Percentiles rank a stretch among this genome's conserved stretches.
Conservation (phyloP, 73 alveolate genomes). For the Tetrahymena elliotti region DNA sequence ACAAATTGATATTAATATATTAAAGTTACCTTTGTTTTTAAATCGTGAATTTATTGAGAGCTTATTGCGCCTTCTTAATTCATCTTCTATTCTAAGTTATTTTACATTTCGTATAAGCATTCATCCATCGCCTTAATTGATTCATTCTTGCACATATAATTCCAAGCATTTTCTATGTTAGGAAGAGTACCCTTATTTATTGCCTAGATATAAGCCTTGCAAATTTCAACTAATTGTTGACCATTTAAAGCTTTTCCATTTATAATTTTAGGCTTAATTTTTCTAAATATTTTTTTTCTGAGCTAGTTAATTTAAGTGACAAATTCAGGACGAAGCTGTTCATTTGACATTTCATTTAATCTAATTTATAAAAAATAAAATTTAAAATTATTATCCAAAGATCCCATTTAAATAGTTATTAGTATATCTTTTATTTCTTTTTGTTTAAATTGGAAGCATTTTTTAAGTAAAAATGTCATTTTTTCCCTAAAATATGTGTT, state of each 20-base stretch:
- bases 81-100: constrained; percentile 19
- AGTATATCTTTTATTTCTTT: no score
- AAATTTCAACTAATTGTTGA: constrained; percentile 80
- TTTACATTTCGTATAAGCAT: constrained; percentile 45
- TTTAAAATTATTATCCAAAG: no score
- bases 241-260: constrained; percentile 85
- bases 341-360: constrained; percentile 56
- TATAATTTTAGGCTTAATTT: constrained; percentile 80
- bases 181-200: constrained; percentile 95
- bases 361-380: neutral
- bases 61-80: neutral
- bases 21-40: neutral
- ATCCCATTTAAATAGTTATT: no score
- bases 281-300: constrained; percentile 78
- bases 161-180: constrained; percentile 92
- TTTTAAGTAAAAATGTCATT: no score
- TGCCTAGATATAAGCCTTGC: constrained; percentile 80
- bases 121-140: constrained; percentile 70
- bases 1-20: no score
- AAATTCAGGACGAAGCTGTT: constrained; percentile 80
- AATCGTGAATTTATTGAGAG: neutral
- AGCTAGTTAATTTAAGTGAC: constrained; percentile 60
- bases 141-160: constrained; percentile 86
- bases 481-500: no score
- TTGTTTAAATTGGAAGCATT: no score